These are phyloP conservation scores for Cyberlindnera mississippiensis DNA, from an alignment of 805 yeast species.

Conservation along the genomic window DNA sequence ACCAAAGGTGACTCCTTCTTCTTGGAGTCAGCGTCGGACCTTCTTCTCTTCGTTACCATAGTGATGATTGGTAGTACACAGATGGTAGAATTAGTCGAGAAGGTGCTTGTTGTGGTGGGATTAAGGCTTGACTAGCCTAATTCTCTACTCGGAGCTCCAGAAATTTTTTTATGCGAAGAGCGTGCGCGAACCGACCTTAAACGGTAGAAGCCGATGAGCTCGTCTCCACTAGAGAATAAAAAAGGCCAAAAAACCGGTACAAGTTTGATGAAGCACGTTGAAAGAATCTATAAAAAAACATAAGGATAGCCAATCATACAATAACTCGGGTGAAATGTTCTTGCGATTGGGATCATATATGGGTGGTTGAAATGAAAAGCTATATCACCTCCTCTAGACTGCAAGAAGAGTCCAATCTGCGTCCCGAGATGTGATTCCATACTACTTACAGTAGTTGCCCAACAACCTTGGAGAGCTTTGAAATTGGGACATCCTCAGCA, in stretches of 20 bases:
- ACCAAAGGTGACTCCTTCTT: slow-evolving; percentile 36
- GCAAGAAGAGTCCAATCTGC: neutral
- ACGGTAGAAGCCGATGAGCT: slow-evolving; percentile 24
- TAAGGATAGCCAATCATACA: no score
- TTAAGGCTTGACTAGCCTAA: neutral
- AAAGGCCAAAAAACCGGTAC: no score
- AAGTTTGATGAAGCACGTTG: no score
- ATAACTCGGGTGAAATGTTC: no score
- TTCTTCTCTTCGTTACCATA: slow-evolving; percentile 41
- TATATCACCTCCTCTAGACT: no score
- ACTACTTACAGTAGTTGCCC: slow-evolving; percentile 12
- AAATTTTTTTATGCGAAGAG: slow-evolving; percentile 19
- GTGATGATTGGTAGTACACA: neutral
- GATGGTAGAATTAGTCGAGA: no score
- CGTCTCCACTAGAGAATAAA: neutral
- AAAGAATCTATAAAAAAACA: no score
- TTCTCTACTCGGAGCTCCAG: slow-evolving; percentile 2
- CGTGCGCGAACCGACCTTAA: slow-evolving; percentile 22
- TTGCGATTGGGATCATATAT: no score
- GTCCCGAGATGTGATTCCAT: neutral
- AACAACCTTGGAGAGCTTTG: slow-evolving; percentile 25
- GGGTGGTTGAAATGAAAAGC: no score
- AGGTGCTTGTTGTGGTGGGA: slow-evolving; percentile 1
- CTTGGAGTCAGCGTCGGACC: slow-evolving; percentile 38
- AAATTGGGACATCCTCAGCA: slow-evolving; percentile 24